Evolutionary conservation across 805 yeast species (phyloP).

Genomic region (Schizosaccharomyces osmophilus): DNA sequence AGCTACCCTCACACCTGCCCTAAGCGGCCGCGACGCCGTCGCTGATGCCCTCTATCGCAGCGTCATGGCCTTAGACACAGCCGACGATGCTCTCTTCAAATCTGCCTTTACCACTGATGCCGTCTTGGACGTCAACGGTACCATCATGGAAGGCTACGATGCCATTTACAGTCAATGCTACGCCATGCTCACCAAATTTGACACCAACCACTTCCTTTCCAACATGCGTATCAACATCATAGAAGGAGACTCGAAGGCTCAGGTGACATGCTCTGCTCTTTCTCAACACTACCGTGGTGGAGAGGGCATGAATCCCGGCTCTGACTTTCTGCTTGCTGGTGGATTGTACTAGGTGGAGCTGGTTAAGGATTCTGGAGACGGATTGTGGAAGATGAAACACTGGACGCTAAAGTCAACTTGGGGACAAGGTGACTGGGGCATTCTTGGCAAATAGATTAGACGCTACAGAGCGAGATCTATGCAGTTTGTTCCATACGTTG

Average conservation of each 20-base stretch:
- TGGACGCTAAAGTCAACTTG: not conserved
- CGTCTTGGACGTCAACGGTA: slow-evolving; percentile 1
- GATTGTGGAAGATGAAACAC: slow-evolving; percentile 3
- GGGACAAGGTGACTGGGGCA: not conserved
- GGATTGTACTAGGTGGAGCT: slow-evolving; percentile 1
- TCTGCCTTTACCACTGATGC: slow-evolving; percentile 2
- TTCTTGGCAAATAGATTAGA: not conserved
- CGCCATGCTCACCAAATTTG: too few species aligned
- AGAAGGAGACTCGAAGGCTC: not conserved
- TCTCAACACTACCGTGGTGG: slow-evolving; percentile 2
- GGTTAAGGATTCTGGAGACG: slow-evolving; percentile 2
- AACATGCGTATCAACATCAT: too few species aligned
- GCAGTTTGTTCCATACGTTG: too few species aligned
- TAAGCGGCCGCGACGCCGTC: too few species aligned
- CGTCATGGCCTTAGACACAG: too few species aligned
- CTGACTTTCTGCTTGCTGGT: not conserved
- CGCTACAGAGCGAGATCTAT: too few species aligned
- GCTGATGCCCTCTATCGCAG: too few species aligned
- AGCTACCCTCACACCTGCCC: too few species aligned
- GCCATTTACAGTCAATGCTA: not conserved
- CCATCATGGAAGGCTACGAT: not conserved
- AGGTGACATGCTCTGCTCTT: slow-evolving; percentile 1
- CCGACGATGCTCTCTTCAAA: not conserved
- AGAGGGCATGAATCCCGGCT: not conserved
- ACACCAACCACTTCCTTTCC: too few species aligned